Percentiles rank a stretch among this genome's conserved stretches.
Conservation (phyloP, 208 protist genomes). For the Leishmania lainsoni region DNA sequence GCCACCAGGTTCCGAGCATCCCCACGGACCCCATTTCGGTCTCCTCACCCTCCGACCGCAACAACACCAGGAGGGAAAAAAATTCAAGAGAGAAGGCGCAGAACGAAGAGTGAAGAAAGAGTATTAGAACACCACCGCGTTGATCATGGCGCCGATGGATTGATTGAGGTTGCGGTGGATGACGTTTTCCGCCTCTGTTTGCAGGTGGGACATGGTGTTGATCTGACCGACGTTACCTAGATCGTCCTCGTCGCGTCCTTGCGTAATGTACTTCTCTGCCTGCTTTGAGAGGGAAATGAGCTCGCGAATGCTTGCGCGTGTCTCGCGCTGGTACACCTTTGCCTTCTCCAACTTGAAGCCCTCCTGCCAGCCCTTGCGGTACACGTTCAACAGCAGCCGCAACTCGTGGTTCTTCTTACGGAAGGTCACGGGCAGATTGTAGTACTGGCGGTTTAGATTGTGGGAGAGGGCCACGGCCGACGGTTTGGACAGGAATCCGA, state of each 20-base stretch:
- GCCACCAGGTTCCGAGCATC: background rate
- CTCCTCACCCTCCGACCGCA: background rate
- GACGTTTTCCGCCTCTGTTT: constrained; percentile 73
- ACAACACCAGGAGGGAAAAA: background rate
- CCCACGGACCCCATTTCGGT: background rate
- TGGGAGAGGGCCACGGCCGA: constrained; percentile 97
- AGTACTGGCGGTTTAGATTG: constrained; percentile 99
- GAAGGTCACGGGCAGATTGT: constrained; percentile 99
- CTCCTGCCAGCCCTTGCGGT: constrained; percentile 99
- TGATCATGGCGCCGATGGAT: constrained; percentile 88
- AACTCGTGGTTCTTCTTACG: constrained; percentile 99
- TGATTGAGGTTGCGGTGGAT: constrained; percentile 84
- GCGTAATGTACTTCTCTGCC: constrained; percentile 83
- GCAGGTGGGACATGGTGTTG: constrained; percentile 83
- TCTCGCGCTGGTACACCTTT: constrained; percentile 64
- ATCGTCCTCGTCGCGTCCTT: constrained; percentile 87
- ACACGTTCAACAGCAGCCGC: constrained; percentile 99
- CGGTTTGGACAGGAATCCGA: constrained; percentile 99
- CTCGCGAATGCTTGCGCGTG: constrained; percentile 70
- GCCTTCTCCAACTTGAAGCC: constrained; percentile 92
- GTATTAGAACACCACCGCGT: constrained; percentile 83
- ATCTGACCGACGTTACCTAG: constrained; percentile 81
- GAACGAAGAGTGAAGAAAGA: constrained; percentile 6
- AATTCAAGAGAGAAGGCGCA: background rate
- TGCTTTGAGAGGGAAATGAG: constrained; percentile 75